These are phyloP conservation scores for Ormosia semicastrata DNA, from an alignment of 306 rosid species.

Conservation along the genomic window DNA sequence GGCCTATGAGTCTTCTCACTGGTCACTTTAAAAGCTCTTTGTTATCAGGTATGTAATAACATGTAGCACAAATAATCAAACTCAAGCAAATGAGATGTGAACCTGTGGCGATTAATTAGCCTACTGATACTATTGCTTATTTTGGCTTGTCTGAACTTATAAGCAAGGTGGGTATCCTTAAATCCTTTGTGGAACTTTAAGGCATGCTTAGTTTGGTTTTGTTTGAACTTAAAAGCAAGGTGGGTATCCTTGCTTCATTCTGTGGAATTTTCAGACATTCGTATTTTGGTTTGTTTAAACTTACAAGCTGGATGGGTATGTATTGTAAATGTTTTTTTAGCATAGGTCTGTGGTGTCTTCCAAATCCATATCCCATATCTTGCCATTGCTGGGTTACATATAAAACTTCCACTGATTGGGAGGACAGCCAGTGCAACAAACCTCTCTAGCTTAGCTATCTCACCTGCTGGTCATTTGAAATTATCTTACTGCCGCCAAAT, in stretches of 20 bases:
- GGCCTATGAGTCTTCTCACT: slow-evolving; percentile 52
- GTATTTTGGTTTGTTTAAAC: slow-evolving; percentile 13
- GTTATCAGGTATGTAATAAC: slow-evolving; percentile 20
- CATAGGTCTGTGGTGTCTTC: too few relatives aligned
- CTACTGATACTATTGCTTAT: too few relatives aligned
- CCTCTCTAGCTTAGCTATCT: too few relatives aligned
- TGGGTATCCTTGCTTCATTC: not conserved
- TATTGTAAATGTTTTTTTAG: not conserved
- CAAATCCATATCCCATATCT: too few relatives aligned
- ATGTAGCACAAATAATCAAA: not conserved
- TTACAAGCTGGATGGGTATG: not conserved
- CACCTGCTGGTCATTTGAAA: too few relatives aligned
- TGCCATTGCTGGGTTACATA: too few relatives aligned
- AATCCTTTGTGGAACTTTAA: not conserved
- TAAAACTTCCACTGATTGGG: too few relatives aligned
- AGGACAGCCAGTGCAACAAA: too few relatives aligned
- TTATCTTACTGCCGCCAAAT: too few relatives aligned
- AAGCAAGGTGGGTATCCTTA: not conserved
- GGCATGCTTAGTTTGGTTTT: not conserved
- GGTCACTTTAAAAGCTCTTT: slow-evolving; percentile 66
- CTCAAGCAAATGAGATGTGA: slow-evolving; percentile 1
- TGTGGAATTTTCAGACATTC: not conserved
- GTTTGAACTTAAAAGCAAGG: not conserved
- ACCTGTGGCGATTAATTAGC: not conserved
- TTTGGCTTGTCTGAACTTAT: not conserved